Evolutionary conservation across 2,329 filamentous ascomycete species (phyloP).

Genomic region (Hypoxylon sp.): DNA sequence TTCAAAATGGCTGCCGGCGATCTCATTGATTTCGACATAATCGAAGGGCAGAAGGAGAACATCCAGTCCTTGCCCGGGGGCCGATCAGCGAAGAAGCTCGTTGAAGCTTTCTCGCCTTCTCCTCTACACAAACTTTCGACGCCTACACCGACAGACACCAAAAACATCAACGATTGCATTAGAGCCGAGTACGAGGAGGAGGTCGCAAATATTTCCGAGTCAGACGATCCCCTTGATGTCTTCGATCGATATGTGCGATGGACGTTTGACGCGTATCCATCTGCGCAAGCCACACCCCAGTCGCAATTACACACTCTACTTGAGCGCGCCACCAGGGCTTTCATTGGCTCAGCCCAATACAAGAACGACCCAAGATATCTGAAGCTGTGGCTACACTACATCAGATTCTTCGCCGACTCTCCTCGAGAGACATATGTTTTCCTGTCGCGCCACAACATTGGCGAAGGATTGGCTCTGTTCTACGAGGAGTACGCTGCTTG

Average conservation of each 20-base stretch:
- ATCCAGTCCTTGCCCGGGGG: conserved; percentile 92
- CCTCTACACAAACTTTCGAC: conserved; percentile 69
- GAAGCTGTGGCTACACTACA: conserved; percentile 94
- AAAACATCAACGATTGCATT: conserved; percentile 82
- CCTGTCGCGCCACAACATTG: conserved; percentile 87
- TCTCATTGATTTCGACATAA: conserved; percentile 85
- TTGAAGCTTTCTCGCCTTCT: conserved; percentile 80
- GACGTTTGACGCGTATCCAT: conserved; percentile 95
- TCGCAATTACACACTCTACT: conserved; percentile 91
- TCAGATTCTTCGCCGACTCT: conserved; percentile 91
- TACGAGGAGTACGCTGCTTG: conserved; percentile 98
- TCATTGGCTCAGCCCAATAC: conserved; percentile 87
- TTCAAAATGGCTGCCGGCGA: conserved; percentile 65
- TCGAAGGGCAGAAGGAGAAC: conserved; percentile 98
- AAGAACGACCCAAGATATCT: conserved; percentile 95
- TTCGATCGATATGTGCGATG: conserved; percentile 98
- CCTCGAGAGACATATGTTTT: conserved; percentile 94
- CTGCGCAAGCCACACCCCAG: conserved; percentile 89
- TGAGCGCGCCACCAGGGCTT: conserved; percentile 91
- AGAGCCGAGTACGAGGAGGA: conserved; percentile 90
- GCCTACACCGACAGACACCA: conserved; percentile 77
- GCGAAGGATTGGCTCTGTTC: conserved; percentile 87
- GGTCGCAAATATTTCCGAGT: conserved; percentile 81
- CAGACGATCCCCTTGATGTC: conserved; percentile 93
- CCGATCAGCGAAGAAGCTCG: conserved; percentile 89